Evolutionary conservation across 2,329 filamentous ascomycete species (phyloP).

Genomic region (Zasmidium cellare): DNA sequence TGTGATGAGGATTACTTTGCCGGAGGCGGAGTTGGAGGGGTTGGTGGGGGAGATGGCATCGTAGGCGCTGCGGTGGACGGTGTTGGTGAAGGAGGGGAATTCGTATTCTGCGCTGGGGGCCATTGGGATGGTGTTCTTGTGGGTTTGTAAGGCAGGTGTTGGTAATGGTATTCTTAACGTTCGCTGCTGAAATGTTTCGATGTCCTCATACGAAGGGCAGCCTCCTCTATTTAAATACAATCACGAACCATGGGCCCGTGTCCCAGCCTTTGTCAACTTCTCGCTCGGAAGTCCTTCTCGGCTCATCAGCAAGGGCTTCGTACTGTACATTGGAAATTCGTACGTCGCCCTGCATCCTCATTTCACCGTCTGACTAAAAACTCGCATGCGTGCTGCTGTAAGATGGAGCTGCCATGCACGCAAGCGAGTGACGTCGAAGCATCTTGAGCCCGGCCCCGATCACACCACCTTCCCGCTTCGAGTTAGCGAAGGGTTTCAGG

Average conservation of each 20-base stretch:
- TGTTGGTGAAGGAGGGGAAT: slow-evolving; percentile 5
- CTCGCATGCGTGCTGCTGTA: too few relatives aligned
- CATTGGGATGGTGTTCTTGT: not conserved
- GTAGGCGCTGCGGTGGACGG: slow-evolving; percentile 4
- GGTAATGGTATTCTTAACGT: too few relatives aligned
- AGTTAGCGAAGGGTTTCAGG: not conserved
- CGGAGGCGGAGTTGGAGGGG: slow-evolving; percentile 1
- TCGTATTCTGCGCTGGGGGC: slow-evolving; percentile 2
- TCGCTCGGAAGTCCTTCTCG: not conserved
- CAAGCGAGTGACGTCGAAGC: not conserved
- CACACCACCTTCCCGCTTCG: not conserved
- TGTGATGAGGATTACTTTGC: slow-evolving; percentile 6
- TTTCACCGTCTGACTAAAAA: too few relatives aligned
- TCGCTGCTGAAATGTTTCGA: not conserved
- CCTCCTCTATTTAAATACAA: not conserved
- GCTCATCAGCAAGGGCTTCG: not conserved
- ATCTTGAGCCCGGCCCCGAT: not conserved
- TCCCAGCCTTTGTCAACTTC: not conserved
- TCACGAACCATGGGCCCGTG: not conserved
- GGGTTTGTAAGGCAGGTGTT: not conserved
- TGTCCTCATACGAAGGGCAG: not conserved
- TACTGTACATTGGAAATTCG: too few relatives aligned
- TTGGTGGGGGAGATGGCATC: slow-evolving; percentile 4
- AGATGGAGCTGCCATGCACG: too few relatives aligned
- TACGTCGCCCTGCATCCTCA: too few relatives aligned